phyloP scores from a whole-genome alignment of 768 basidiomycete genomes.

The Erythrobasidium yunnanense region DNA sequence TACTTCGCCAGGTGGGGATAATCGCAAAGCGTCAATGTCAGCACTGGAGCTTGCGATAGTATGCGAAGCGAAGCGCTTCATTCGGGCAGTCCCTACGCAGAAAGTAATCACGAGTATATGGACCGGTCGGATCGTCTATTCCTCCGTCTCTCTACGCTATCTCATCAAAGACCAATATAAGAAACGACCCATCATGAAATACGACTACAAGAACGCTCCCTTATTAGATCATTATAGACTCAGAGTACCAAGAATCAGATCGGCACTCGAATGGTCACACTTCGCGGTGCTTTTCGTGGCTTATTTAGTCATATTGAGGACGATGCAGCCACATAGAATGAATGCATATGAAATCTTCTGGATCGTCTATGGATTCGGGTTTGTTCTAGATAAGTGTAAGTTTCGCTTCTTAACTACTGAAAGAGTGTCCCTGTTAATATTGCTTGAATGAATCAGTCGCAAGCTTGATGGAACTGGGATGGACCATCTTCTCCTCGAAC shows the following conservation, averaged over 20 bases:
- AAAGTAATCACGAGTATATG: conserved; percentile 79
- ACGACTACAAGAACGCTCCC: conserved; percentile 45
- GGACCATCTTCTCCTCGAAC: conserved; percentile 17
- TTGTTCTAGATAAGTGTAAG: conserved; percentile 23
- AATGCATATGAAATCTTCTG: conserved; percentile 20
- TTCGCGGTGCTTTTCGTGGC: conserved; percentile 32
- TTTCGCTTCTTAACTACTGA: not conserved
- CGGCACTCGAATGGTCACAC: conserved; percentile 30
- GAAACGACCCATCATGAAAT: conserved; percentile 54
- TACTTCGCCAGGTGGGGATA: not conserved
- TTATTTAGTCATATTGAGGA: conserved; percentile 30
- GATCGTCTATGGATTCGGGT: not conserved
- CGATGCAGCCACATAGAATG: conserved; percentile 22
- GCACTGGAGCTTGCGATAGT: conserved; percentile 64
- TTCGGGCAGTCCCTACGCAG: conserved; percentile 72
- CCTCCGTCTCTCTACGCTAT: conserved; percentile 43
- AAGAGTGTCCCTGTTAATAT: not conserved
- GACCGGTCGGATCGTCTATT: conserved; percentile 48
- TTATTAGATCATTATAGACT: conserved; percentile 38
- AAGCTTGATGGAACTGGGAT: conserved; percentile 19
- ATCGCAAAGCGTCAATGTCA: conserved; percentile 22
- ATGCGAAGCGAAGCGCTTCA: conserved; percentile 69
- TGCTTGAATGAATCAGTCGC: too few species aligned
- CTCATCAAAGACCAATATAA: conserved; percentile 87
- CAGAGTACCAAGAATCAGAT: conserved; percentile 34